These are phyloP conservation scores for Aspergillus heteromorphus DNA, from an alignment of 495 filamentous ascomycete genomes.

Conservation along the genomic window DNA sequence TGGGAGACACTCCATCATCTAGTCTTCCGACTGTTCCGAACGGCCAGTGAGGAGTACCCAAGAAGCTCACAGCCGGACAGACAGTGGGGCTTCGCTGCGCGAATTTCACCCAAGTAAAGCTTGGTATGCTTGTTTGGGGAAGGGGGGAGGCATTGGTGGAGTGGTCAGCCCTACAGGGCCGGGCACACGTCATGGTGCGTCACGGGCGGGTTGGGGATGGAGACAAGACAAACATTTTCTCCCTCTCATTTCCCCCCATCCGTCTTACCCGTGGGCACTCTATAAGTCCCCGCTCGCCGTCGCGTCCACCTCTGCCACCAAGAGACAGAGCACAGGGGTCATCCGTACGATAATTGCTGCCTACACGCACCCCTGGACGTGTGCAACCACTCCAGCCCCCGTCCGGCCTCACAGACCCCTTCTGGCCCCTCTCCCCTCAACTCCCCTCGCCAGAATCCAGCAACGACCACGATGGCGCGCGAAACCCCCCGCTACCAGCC, in stretches of 20 bases:
- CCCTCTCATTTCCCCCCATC: not conserved
- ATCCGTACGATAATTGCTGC: not conserved
- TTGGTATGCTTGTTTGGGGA: conserved; percentile 1
- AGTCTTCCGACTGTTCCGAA: not conserved
- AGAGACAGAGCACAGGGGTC: not conserved
- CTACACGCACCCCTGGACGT: not conserved
- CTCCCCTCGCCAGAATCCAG: too few species aligned
- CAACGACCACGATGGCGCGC: not conserved
- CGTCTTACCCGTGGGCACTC: not conserved
- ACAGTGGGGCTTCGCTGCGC: not conserved
- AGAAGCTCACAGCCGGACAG: not conserved
- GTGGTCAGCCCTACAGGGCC: not conserved
- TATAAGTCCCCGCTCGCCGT: not conserved
- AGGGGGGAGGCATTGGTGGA: not conserved
- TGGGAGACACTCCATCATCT: not conserved
- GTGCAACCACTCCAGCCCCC: not conserved
- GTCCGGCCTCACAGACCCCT: not conserved
- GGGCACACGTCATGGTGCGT: not conserved
- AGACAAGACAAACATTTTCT: not conserved
- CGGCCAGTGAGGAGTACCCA: not conserved
- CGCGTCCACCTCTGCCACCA: not conserved
- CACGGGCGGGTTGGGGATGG: not conserved
- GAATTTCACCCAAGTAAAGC: not conserved
- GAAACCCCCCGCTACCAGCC: not conserved
- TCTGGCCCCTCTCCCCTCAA: not conserved